Evolutionary conservation across 345 rosid species (phyloP), one percentile per base, ranked within the genome.

Genomic region (Mangifera indica): DNA sequence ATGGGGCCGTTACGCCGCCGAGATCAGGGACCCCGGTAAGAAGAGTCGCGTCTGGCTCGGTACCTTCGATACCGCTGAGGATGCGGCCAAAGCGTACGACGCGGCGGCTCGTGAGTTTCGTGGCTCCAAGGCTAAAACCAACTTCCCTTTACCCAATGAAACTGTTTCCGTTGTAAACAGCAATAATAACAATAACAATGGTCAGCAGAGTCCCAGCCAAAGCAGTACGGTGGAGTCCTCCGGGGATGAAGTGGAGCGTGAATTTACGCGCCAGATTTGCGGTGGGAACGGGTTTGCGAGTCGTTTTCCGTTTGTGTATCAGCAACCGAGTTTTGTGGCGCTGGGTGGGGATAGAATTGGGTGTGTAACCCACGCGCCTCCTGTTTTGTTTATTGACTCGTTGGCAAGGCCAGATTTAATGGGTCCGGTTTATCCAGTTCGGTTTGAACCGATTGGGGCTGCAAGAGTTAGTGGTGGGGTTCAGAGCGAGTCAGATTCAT

Each of bases 1-100:
- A 0, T 91, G 93, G 93, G 92, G 97, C 3, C 78, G 92, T 32
- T 88, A 88, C 69, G 93, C 97, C 1, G 97, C 93, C 10, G 93
- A 91, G 75, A 88, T 91, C 60, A 80, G 97, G 34, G 97, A 91
- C 72, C 97, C 93, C 11, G 68, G 82, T 0, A 84, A 86, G 83
- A 91, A 86, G 74, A 81, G 74, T 15, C 91, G 93, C 0, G 91
- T 91, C 66, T 91, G 92, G 97, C 81, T 87, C 0, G 97, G 89
- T 3, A 88, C 97, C 1, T 91, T 87, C 46, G 86, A 91, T 26
- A 87, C 92, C 20, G 90, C 88, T 0, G 92, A 84, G 73, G 90
- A 88, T 70, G 97, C 93, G 0, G 89, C 97, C 22, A 80, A 69
- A 46, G 88, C 91, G 10, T 91, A 91, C 45, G 92, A 91, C 20